phyloP scores from a whole-genome alignment of 2,329 filamentous ascomycete genomes.

The Ophiosphaerella narmari region DNA sequence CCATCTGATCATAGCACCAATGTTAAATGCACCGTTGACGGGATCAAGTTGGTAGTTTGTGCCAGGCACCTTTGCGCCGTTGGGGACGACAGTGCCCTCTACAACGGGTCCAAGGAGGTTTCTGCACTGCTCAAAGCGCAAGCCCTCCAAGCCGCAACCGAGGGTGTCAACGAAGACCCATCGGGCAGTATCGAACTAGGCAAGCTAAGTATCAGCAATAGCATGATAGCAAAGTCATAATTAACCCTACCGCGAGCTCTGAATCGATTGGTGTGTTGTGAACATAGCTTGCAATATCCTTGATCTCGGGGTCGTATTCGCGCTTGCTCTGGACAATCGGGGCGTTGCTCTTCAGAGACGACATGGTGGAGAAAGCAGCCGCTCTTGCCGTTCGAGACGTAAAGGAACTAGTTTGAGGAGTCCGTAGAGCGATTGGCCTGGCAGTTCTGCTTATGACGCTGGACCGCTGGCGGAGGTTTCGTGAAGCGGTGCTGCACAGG shows the following conservation, averaged over 20 bases:
- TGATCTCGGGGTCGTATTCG: conserved; percentile 88
- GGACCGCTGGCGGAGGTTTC: conserved; percentile 43
- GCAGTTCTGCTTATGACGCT: conserved; percentile 39
- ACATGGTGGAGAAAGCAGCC: conserved; percentile 45
- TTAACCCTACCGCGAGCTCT: conserved; percentile 78
- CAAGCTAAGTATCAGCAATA: conserved; percentile 17
- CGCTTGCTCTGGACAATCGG: conserved; percentile 38
- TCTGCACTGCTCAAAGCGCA: conserved; percentile 93
- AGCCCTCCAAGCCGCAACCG: conserved; percentile 92
- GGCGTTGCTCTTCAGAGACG: conserved; percentile 42
- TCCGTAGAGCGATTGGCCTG: conserved; percentile 43
- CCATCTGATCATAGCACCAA: conserved; percentile 98
- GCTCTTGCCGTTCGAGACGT: conserved; percentile 27
- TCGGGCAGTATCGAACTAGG: conserved; percentile 89
- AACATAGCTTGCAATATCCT: conserved; percentile 93
- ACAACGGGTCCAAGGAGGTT: conserved; percentile 94
- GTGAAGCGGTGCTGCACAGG: conserved; percentile 46
- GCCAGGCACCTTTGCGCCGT: conserved; percentile 87
- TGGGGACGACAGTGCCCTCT: conserved; percentile 86
- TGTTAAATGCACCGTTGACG: conserved; percentile 96
- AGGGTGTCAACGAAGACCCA: conserved; percentile 97
- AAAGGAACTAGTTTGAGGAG: conserved; percentile 28
- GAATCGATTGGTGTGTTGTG: conserved; percentile 90
- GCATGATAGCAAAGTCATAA: background rate
- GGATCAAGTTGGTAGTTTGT: conserved; percentile 95